Evolutionary conservation across 768 basidiomycete species (phyloP).

Genomic region (Kwoniella botswanensis): DNA sequence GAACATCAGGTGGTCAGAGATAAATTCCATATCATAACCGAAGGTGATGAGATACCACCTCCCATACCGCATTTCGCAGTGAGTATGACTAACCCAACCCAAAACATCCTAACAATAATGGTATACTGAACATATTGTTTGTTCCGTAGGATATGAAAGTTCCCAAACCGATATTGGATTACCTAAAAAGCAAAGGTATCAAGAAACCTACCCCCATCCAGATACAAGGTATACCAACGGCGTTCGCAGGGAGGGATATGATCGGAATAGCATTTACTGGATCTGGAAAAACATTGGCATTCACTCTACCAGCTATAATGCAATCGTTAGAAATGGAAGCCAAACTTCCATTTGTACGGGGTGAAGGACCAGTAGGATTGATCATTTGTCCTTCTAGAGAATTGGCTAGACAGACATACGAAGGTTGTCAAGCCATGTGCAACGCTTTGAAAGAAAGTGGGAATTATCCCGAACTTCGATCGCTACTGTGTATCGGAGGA

Average conservation of each 20-base stretch:
- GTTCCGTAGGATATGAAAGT: conserved; percentile 90
- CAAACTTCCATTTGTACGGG: conserved; percentile 83
- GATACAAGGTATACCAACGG: conserved; percentile 93
- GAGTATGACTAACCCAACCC: conserved; percentile 31
- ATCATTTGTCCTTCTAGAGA: conserved; percentile 97
- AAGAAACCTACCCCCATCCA: conserved; percentile 91
- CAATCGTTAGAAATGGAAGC: conserved; percentile 89
- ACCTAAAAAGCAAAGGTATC: conserved; percentile 84
- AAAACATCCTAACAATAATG: conserved; percentile 6
- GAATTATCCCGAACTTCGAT: conserved; percentile 83
- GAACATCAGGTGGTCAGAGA: conserved; percentile 78
- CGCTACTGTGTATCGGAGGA: conserved; percentile 92
- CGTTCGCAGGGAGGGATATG: conserved; percentile 96
- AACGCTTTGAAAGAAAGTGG: conserved; percentile 72
- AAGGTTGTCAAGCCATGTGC: conserved; percentile 88
- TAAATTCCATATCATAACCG: conserved; percentile 91
- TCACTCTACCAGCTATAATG: conserved; percentile 98
- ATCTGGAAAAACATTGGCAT: conserved; percentile 97
- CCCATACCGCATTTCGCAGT: conserved; percentile 89
- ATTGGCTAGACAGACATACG: conserved; percentile 94
- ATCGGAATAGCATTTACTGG: conserved; percentile 99
- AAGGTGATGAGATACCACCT: conserved; percentile 90
- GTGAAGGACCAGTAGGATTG: conserved; percentile 96
- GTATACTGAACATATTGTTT: too few relatives aligned
- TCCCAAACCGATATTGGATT: conserved; percentile 80